These are phyloP conservation scores for Glycine tomentella DNA, from an alignment of 306 rosid genomes.

Conservation along the genomic window DNA sequence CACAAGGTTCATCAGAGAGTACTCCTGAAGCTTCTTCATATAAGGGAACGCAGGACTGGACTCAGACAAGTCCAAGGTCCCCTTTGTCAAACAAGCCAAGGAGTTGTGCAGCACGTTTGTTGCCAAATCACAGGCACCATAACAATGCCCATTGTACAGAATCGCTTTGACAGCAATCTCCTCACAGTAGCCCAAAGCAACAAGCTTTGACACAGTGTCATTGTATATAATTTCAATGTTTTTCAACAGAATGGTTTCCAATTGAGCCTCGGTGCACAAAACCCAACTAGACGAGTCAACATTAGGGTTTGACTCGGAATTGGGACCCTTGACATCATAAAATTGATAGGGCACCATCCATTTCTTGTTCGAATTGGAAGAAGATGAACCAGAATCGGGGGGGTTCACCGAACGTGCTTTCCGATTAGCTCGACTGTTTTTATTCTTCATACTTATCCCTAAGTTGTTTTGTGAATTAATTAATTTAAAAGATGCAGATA, in stretches of 20 bases:
- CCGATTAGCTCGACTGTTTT: slow-evolving; percentile 62
- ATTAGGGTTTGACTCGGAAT: slow-evolving; percentile 45
- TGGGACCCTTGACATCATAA: background rate
- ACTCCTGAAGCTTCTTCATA: slow-evolving; percentile 72
- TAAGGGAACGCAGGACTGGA: slow-evolving; percentile 62
- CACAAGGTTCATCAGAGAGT: slow-evolving; percentile 67
- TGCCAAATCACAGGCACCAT: slow-evolving; percentile 70
- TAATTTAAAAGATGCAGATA: background rate
- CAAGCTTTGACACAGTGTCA: slow-evolving; percentile 70
- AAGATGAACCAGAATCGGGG: slow-evolving; percentile 36
- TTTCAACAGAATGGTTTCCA: slow-evolving; percentile 66
- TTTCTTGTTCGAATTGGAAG: slow-evolving; percentile 14
- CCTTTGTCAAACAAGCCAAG: slow-evolving; percentile 60
- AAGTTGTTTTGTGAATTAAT: background rate
- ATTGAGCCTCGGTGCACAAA: slow-evolving; percentile 72
- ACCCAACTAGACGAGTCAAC: slow-evolving; percentile 65
- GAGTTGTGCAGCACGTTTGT: slow-evolving; percentile 68
- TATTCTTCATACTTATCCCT: slow-evolving; percentile 54
- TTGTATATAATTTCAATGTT: slow-evolving; percentile 63
- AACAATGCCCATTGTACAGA: slow-evolving; percentile 69
- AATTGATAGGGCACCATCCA: slow-evolving; percentile 3
- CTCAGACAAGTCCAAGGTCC: slow-evolving; percentile 46
- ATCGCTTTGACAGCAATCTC: slow-evolving; percentile 62
- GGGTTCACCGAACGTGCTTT: slow-evolving; percentile 53
- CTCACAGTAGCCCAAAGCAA: slow-evolving; percentile 66